Conservation (phyloP, 306 rosid species). For the Gastrolobium bilobum region DNA sequence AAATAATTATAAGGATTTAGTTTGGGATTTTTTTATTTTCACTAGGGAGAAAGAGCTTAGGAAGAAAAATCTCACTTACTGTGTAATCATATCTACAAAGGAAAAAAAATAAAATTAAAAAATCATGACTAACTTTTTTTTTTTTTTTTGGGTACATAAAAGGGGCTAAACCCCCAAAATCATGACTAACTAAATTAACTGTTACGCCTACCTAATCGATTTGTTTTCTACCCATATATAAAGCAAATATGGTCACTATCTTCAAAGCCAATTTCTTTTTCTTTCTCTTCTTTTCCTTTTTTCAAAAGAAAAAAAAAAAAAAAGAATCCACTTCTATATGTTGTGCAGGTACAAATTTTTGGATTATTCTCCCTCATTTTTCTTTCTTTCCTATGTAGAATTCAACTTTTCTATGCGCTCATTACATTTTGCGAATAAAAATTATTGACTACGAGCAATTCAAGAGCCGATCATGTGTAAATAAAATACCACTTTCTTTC, state of each 20-base stretch:
- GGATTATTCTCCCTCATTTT: constrained; percentile 9
- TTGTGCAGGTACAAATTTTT: not conserved
- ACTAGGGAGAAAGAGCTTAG: not conserved
- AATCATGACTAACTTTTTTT: not conserved
- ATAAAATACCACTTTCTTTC: not conserved
- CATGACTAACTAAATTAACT: constrained; percentile 1
- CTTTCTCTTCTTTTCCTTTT: not conserved
- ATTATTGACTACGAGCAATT: not conserved
- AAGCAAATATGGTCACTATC: constrained; percentile 30
- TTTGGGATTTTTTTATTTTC: not conserved
- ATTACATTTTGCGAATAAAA: not conserved
- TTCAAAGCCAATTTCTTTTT: not conserved
- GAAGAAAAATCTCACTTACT: not conserved
- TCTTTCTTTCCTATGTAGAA: not conserved
- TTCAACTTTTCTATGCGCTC: not conserved
- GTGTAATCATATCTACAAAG: no score
- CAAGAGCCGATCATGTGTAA: not conserved
- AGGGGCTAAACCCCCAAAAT: no score
- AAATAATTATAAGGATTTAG: not conserved
- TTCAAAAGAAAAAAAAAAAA: constrained; percentile 6
- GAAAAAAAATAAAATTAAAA: not conserved
- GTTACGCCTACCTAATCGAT: constrained; percentile 22
- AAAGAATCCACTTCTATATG: constrained; percentile 16
- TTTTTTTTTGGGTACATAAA: no score
- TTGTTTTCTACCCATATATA: constrained; percentile 24